Evolutionary conservation across 202 grass and related monocot species (phyloP).

Genomic region (Panicum virgatum): DNA sequence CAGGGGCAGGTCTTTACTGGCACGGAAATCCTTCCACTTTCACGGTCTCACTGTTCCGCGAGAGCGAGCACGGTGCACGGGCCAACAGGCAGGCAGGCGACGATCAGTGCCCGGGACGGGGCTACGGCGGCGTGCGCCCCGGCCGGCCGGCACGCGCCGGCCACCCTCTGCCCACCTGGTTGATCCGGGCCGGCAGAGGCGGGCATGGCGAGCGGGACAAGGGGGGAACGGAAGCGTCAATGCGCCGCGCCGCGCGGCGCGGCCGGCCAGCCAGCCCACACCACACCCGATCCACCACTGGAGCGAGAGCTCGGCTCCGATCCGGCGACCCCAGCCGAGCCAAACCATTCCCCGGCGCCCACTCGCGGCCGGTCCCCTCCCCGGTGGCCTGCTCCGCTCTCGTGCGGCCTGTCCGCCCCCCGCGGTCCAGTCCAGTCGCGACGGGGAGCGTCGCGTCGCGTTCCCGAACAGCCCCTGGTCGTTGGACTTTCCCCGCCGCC

Average conservation of each 20-base stretch:
- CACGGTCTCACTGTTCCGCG: background rate
- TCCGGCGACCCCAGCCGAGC: background rate
- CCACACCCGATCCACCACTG: background rate
- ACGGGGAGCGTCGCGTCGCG: no score
- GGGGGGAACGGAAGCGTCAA: background rate
- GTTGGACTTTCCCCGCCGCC: background rate
- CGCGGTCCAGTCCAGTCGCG: background rate
- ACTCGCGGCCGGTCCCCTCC: background rate
- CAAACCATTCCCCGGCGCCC: background rate
- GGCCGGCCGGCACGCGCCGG: slow-evolving; percentile 1
- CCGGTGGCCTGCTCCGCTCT: background rate
- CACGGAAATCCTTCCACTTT: background rate
- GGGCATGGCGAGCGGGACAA: background rate
- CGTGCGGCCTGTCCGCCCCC: background rate
- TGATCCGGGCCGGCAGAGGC: background rate
- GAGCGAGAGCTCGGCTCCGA: no score
- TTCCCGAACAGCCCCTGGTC: no score
- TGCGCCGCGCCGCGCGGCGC: no score
- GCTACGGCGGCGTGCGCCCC: slow-evolving; percentile 16
- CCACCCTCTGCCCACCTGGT: background rate
- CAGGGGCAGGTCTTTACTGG: background rate
- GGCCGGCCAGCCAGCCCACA: no score
- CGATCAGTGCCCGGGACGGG: no score
- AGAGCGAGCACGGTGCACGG: background rate
- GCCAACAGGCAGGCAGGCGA: background rate